These are phyloP conservation scores for Anisodus acutangulus DNA, from an alignment of 257 asterid species.

Conservation along the genomic window DNA sequence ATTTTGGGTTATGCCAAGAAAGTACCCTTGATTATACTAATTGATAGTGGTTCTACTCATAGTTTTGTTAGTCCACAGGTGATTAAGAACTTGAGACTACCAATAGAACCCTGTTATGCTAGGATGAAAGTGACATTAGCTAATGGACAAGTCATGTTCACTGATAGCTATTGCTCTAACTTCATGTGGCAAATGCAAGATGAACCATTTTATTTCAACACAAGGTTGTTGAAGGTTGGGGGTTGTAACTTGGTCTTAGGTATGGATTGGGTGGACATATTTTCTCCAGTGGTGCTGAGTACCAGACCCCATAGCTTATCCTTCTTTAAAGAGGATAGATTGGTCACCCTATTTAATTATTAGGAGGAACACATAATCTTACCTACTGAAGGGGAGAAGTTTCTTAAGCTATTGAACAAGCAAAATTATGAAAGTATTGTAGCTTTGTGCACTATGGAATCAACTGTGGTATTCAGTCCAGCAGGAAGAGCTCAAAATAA, in stretches of 20 bases:
- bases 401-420: no score
- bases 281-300: neutral
- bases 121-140: neutral
- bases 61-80: neutral
- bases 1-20: neutral
- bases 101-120: neutral
- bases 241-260: slow-evolving; percentile 22
- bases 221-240: neutral
- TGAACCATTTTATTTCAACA: neutral
- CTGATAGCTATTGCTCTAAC: neutral
- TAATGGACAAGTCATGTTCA: neutral
- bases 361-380: neutral
- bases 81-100: neutral
- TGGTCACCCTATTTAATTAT: neutral
- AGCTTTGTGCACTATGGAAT: no score
- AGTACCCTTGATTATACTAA: neutral
- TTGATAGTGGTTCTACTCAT: neutral
- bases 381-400: neutral
- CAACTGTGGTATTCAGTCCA: no score
- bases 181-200: neutral
- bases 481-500: neutral
- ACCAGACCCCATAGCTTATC: neutral
- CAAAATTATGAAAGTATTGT: no score
- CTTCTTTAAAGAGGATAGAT: neutral
- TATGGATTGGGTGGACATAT: slow-evolving; percentile 15